phyloP scores from a whole-genome alignment of 805 yeast species.

The Grigorovia transvaalensis region DNA sequence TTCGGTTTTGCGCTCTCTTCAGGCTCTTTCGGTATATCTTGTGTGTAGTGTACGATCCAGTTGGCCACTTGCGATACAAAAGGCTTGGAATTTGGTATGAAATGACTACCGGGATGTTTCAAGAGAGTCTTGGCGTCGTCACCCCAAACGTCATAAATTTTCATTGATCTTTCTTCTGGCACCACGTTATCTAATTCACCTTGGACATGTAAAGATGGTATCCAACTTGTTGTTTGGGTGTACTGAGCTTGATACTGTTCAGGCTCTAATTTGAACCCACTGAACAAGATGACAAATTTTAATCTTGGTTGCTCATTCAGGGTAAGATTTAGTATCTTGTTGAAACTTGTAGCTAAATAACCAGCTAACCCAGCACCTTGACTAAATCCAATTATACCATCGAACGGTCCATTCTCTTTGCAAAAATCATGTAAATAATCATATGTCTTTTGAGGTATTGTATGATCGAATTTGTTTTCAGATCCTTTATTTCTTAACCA shows the following conservation, averaged over 20 bases:
- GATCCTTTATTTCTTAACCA: slow-evolving; percentile 37
- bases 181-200: slow-evolving; percentile 90
- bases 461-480: slow-evolving; percentile 16
- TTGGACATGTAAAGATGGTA: slow-evolving; percentile 54
- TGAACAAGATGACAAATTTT: slow-evolving; percentile 63
- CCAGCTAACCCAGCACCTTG: slow-evolving; percentile 87
- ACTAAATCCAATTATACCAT: slow-evolving; percentile 80
- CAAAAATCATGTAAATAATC: slow-evolving; percentile 35
- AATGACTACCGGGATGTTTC: slow-evolving; percentile 93
- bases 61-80: slow-evolving; percentile 26
- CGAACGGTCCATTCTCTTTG: slow-evolving; percentile 57
- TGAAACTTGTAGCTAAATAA: slow-evolving; percentile 44
- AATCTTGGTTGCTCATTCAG: slow-evolving; percentile 35
- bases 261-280: slow-evolving; percentile 43
- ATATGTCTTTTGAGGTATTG: slow-evolving; percentile 29
- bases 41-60: slow-evolving; percentile 23
- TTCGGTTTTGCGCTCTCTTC: too few species aligned
- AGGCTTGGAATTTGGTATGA: slow-evolving; percentile 74
- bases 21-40: slow-evolving; percentile 1
- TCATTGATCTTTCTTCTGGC: slow-evolving; percentile 52
- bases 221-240: slow-evolving; percentile 10
- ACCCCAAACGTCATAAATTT: slow-evolving; percentile 43
- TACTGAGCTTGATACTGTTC: slow-evolving; percentile 13
- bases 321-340: slow-evolving; percentile 33
- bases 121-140: slow-evolving; percentile 36